These are phyloP conservation scores for Kockiozyma suomiensis DNA, from an alignment of 805 yeast species.

Conservation along the genomic window DNA sequence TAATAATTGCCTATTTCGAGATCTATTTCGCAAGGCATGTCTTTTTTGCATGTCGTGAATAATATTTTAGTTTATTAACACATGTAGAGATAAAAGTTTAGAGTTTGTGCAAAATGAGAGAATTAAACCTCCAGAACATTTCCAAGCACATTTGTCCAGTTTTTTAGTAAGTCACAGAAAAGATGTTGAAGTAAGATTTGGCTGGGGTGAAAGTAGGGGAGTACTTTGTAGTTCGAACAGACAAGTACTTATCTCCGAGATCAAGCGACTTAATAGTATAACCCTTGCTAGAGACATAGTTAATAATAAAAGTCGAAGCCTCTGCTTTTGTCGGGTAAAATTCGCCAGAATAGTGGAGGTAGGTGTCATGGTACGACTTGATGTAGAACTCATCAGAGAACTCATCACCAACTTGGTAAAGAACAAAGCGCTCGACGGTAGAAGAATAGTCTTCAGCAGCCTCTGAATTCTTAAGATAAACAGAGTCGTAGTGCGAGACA, in stretches of 20 bases:
- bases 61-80: too few relatives aligned
- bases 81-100: too few relatives aligned
- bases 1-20: too few relatives aligned
- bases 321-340: constrained; percentile 1
- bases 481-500: neutral
- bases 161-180: constrained; percentile 15
- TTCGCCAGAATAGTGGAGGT: constrained; percentile 8
- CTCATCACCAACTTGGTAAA: constrained; percentile 18
- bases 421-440: constrained; percentile 8
- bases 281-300: constrained; percentile 11
- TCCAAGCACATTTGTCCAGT: too few relatives aligned
- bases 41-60: too few relatives aligned
- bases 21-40: too few relatives aligned
- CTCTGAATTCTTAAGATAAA: neutral
- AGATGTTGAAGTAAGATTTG: constrained; percentile 10
- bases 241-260: constrained; percentile 4
- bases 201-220: neutral
- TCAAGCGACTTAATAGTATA: constrained; percentile 10
- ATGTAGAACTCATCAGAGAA: constrained; percentile 18
- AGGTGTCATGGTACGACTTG: constrained; percentile 9
- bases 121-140: too few relatives aligned
- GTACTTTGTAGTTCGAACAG: neutral
- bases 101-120: too few relatives aligned
- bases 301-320: constrained; percentile 6
- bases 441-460: constrained; percentile 2